Conservation (phyloP, 192 early-diverging fungal species). For the Backusella westeae region DNA sequence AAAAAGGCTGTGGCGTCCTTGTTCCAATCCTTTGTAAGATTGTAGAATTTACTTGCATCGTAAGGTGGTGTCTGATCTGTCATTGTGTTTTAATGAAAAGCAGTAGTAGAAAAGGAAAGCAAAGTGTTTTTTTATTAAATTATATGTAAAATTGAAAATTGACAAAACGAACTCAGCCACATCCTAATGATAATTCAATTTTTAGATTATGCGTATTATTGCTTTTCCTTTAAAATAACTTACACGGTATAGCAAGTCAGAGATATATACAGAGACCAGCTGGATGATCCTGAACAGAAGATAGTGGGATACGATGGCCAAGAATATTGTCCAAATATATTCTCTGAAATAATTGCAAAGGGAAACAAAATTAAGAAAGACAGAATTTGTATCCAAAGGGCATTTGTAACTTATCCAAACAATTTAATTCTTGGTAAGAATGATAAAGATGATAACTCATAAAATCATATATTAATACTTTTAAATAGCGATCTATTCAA, state of each 20-base stretch:
- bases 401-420: not conserved
- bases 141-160: not conserved
- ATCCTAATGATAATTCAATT: too few species aligned
- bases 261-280: too few species aligned
- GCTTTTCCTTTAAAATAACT: not conserved
- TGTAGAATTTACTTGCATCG: not conserved
- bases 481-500: not conserved
- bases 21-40: conserved; percentile 5
- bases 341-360: not conserved
- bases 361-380: not conserved
- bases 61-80: not conserved
- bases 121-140: not conserved
- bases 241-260: not conserved
- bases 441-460: not conserved
- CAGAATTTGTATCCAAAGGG: not conserved
- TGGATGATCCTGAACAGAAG: not conserved
- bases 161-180: not conserved
- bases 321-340: not conserved
- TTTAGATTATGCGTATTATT: too few species aligned
- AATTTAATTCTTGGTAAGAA: not conserved
- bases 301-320: not conserved
- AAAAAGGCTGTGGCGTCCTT: conserved; percentile 2
- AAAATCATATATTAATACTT: not conserved
- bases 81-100: not conserved
- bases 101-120: not conserved